Conservation (phyloP, 306 rosid species). For the Inga leiocalycina region DNA sequence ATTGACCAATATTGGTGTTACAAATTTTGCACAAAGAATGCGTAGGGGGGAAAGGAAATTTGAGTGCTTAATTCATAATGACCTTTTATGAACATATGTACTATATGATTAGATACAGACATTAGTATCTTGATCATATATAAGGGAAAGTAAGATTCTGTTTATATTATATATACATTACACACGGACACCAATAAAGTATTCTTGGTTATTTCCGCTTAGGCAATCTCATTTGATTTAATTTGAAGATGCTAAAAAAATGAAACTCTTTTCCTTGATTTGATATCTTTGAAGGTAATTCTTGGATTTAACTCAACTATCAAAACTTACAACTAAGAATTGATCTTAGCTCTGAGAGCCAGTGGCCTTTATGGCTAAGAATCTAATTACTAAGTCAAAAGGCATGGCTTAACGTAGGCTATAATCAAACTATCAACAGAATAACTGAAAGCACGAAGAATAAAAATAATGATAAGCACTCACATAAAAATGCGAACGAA, state of each 20-base stretch:
- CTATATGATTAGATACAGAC: not conserved
- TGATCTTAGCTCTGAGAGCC: too few species aligned
- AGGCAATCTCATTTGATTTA: not conserved
- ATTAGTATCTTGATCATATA: not conserved
- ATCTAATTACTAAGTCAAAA: not conserved
- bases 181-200: not conserved
- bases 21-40: not conserved
- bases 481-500: slow-evolving; percentile 91
- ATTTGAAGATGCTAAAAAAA: not conserved
- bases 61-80: not conserved
- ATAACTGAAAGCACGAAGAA: not conserved
- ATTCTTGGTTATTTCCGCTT: not conserved
- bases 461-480: not conserved
- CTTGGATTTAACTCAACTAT: too few species aligned
- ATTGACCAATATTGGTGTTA: too few species aligned
- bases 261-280: too few species aligned
- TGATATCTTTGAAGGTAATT: too few species aligned
- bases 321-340: too few species aligned
- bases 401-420: not conserved
- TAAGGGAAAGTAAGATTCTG: too few species aligned
- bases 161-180: too few species aligned
- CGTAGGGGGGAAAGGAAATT: not conserved
- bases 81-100: not conserved
- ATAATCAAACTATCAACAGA: not conserved
- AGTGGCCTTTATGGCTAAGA: not conserved